Evolutionary conservation across 192 early-diverging fungal species (phyloP).

Genomic region (Oehlia diaphana): DNA sequence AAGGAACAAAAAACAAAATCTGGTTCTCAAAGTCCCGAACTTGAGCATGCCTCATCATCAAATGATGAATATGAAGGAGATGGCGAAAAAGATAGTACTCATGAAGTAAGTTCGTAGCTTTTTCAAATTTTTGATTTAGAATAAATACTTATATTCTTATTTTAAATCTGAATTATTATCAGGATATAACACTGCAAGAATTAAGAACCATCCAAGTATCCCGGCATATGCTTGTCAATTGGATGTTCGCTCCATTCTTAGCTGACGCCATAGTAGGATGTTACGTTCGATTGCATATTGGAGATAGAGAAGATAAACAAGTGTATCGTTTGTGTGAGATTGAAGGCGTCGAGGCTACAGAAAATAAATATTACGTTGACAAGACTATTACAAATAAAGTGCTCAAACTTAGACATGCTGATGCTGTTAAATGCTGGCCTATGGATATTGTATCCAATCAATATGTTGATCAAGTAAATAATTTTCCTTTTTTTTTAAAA

Average conservation of each 20-base stretch:
- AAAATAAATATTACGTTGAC: conserved; percentile 64
- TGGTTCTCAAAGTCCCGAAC: not conserved
- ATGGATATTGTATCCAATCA: conserved; percentile 81
- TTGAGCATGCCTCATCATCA: not conserved
- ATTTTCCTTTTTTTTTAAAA: not conserved
- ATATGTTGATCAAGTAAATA: conserved; percentile 54
- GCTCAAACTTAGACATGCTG: conserved; percentile 67
- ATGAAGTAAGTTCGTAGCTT: not conserved
- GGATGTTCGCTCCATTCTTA: conserved; percentile 74
- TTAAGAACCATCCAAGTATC: conserved; percentile 61
- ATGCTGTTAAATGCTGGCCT: conserved; percentile 63
- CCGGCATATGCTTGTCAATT: conserved; percentile 67
- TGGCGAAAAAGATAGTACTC: not conserved
- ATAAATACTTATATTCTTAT: not conserved
- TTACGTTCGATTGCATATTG: conserved; percentile 67
- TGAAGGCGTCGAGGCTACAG: conserved; percentile 33
- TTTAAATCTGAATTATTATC: not conserved
- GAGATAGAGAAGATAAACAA: conserved; percentile 54
- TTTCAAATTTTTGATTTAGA: not conserved
- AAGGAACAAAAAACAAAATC: conserved; percentile 41
- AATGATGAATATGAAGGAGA: conserved; percentile 1
- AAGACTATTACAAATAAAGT: conserved; percentile 64
- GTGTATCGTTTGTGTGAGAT: conserved; percentile 65
- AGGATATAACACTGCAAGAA: conserved; percentile 59
- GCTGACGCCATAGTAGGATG: conserved; percentile 63